A percentile compares a stretch with the other conserved stretches of the same genome.
phyloP scores from a whole-genome alignment of 176 grass and related monocot genomes.

The Phyllostachys edulis region DNA sequence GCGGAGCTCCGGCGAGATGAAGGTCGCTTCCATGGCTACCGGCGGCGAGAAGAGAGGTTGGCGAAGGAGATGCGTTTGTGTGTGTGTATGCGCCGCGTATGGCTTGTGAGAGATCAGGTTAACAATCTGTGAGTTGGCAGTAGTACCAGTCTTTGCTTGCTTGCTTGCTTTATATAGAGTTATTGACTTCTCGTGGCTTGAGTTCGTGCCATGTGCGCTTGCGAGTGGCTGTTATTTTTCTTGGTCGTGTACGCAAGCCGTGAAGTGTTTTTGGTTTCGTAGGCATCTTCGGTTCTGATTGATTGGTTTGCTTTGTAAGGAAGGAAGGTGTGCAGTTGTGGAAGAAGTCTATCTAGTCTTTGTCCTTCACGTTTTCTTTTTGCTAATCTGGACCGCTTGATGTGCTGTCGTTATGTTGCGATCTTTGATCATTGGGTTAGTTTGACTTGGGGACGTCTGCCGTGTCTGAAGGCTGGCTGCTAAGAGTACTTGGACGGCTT shows the following conservation, averaged over 20 bases:
- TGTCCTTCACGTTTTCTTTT: not conserved
- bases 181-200: not conserved
- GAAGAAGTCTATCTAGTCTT: not conserved
- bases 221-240: not conserved
- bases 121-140: not conserved
- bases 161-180: conserved; percentile 44
- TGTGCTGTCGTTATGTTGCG: not conserved
- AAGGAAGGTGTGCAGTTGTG: not conserved
- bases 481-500: conserved; percentile 3
- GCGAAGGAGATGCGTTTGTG: not conserved
- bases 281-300: not conserved
- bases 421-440: not conserved
- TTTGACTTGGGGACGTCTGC: conserved; percentile 4
- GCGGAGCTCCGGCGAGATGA: conserved; percentile 55
- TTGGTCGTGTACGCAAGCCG: conserved; percentile 33
- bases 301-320: conserved; percentile 22
- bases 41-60: not conserved
- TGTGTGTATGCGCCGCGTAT: not conserved
- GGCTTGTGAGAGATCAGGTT: not conserved
- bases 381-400: not conserved
- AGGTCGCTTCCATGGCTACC: conserved; percentile 44
- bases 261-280: conserved; percentile 16
- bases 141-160: not conserved
- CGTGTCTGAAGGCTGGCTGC: conserved; percentile 1
- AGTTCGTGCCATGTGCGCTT: not conserved